These are phyloP conservation scores for Sporodiniella umbellata DNA, from an alignment of 371 early-diverging fungal genomes.

Conservation along the genomic window DNA sequence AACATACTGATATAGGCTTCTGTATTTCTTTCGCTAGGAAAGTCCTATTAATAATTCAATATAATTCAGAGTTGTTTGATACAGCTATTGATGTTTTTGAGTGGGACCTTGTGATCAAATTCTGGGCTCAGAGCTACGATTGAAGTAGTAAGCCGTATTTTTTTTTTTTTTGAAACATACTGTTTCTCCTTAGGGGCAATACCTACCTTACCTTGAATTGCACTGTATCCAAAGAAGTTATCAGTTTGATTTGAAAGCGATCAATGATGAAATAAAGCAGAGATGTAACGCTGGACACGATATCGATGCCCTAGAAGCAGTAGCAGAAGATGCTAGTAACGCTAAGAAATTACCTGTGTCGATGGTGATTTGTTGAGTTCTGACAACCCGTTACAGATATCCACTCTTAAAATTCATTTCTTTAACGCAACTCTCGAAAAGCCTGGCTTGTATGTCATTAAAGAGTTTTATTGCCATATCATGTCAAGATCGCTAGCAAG, in stretches of 20 bases:
- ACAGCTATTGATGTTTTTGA: slow-evolving; percentile 3
- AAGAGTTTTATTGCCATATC: neutral
- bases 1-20: slow-evolving; percentile 3
- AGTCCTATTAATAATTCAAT: neutral
- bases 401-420: slow-evolving; percentile 2
- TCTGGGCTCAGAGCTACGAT: slow-evolving; percentile 10
- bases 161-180: slow-evolving; percentile 2
- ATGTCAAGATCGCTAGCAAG: neutral
- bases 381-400: slow-evolving; percentile 5
- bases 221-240: neutral
- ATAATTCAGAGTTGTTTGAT: slow-evolving; percentile 2
- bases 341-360: slow-evolving; percentile 3
- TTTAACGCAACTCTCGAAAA: slow-evolving; percentile 3
- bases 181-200: neutral
- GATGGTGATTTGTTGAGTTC: slow-evolving; percentile 1
- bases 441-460: slow-evolving; percentile 5
- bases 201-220: slow-evolving; percentile 6
- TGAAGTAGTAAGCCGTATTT: slow-evolving; percentile 8
- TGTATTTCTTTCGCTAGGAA: slow-evolving; percentile 5
- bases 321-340: slow-evolving; percentile 1
- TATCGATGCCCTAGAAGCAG: slow-evolving; percentile 1
- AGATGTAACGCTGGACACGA: slow-evolving; percentile 7
- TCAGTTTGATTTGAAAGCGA: slow-evolving; percentile 1
- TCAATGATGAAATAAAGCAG: slow-evolving; percentile 7
- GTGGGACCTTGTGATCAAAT: slow-evolving; percentile 6